Evolutionary conservation across 805 yeast genomes (phyloP).

Genomic region (Cyberlindnera saturnus): DNA sequence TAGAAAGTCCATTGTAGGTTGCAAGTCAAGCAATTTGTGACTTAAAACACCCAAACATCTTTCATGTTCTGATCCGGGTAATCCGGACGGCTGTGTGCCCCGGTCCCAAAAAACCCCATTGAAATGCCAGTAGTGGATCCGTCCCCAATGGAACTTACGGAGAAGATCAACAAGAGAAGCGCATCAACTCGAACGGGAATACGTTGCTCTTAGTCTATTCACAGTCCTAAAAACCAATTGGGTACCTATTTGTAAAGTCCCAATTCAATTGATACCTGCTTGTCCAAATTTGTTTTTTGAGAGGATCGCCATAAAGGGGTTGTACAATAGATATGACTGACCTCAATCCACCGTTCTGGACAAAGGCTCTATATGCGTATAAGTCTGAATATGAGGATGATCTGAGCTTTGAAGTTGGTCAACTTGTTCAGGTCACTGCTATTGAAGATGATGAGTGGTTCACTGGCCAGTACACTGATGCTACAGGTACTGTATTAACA

Average conservation of each 20-base stretch:
- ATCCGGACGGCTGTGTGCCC: background rate
- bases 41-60: background rate
- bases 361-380: constrained; percentile 63
- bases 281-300: background rate
- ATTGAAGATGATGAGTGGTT: constrained; percentile 93
- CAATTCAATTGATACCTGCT: background rate
- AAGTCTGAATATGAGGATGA: constrained; percentile 77
- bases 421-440: constrained; percentile 64
- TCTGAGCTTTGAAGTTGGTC: constrained; percentile 61
- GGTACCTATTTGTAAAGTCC: too few species aligned
- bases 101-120: too few species aligned
- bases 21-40: background rate
- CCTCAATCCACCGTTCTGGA: constrained; percentile 49
- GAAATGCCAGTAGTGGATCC: too few species aligned
- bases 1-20: too few species aligned
- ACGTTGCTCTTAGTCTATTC: too few species aligned
- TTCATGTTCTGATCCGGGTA: background rate
- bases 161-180: too few species aligned
- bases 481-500: constrained; percentile 34
- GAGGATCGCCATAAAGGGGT: background rate
- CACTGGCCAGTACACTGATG: constrained; percentile 52
- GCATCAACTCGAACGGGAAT: too few species aligned
- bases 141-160: too few species aligned
- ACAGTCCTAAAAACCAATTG: too few species aligned
- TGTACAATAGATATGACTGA: background rate